A percentile compares a stretch with the other conserved stretches of the same genome.
phyloP scores from a whole-genome alignment of 139 green algal species.

The Marvania coccoides region DNA sequence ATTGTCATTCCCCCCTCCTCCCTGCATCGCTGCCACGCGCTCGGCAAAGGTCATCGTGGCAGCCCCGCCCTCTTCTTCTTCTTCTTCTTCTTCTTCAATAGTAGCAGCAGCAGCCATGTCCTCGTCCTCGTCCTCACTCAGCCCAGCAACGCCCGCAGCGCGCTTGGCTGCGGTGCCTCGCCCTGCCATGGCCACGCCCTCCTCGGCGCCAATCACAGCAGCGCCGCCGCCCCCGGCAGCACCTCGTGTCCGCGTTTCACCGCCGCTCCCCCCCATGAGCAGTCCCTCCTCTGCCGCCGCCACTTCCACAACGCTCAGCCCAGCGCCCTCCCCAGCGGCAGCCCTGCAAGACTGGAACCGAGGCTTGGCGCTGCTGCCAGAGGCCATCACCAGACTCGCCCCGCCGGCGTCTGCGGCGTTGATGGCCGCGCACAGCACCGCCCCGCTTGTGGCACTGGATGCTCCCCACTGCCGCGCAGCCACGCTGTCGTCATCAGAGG shows the following conservation, averaged over 20 bases:
- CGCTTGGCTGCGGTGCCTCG: neutral
- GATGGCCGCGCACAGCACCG: neutral
- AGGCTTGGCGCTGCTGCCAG: slow-evolving; percentile 8
- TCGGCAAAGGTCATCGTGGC: slow-evolving; percentile 26
- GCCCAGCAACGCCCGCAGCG: neutral
- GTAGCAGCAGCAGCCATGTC: neutral
- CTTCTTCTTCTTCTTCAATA: neutral
- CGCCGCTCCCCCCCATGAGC: neutral
- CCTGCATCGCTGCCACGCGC: slow-evolving; percentile 8
- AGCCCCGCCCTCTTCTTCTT: neutral
- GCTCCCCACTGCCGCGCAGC: neutral
- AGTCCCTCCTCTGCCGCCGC: neutral
- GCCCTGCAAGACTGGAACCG: neutral
- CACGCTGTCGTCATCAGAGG: neutral
- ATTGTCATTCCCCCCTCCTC: neutral
- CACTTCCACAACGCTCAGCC: neutral
- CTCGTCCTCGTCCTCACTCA: neutral
- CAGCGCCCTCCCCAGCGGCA: neutral
- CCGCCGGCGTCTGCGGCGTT: neutral
- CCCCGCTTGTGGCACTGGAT: neutral
- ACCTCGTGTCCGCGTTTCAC: neutral
- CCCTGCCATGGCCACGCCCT: neutral
- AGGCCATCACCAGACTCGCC: neutral
- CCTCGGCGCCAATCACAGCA: slow-evolving; percentile 1
- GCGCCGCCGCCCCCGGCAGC: neutral